Evolutionary conservation across 1,284 basidiomycete species (phyloP).

Genomic region (Tylopilus orsonianus): DNA sequence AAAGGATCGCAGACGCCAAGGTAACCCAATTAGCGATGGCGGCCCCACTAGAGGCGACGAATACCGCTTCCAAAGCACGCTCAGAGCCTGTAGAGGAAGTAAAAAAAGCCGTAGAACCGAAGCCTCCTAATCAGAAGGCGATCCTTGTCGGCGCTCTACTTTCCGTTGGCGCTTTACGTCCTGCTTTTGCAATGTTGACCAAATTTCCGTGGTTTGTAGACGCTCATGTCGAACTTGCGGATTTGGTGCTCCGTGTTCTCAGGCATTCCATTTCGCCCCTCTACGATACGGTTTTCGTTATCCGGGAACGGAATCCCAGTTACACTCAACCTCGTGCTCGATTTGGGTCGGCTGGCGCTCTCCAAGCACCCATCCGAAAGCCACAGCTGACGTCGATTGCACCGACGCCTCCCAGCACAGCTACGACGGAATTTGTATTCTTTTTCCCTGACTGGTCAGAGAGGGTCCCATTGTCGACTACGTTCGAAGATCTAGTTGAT

Average conservation of each 20-base stretch:
- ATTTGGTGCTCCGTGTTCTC: conserved; percentile 77
- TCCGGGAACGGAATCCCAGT: conserved; percentile 56
- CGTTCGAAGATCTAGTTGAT: conserved; percentile 67
- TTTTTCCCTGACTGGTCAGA: conserved; percentile 87
- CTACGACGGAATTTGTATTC: conserved; percentile 74
- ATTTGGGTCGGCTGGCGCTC: conserved; percentile 56
- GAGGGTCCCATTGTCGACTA: conserved; percentile 64
- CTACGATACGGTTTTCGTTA: conserved; percentile 56
- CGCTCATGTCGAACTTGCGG: conserved; percentile 80
- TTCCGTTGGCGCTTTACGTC: conserved; percentile 79
- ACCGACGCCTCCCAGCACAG: conserved; percentile 76
- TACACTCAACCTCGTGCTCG: conserved; percentile 63
- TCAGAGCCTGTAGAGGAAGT: conserved; percentile 38
- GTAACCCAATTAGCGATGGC: conserved; percentile 87
- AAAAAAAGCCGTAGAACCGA: conserved; percentile 46
- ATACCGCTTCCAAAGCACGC: conserved; percentile 40
- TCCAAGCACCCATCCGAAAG: conserved; percentile 54
- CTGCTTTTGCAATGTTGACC: conserved; percentile 77
- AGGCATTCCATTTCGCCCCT: conserved; percentile 66
- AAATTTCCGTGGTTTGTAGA: conserved; percentile 87
- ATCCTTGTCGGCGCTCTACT: conserved; percentile 82
- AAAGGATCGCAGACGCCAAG: conserved; percentile 66
- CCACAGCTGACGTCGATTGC: conserved; percentile 65
- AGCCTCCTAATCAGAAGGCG: conserved; percentile 77
- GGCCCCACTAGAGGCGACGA: conserved; percentile 74